These are phyloP conservation scores for Solanum commersonii DNA, from an alignment of 257 asterid genomes.

Conservation along the genomic window DNA sequence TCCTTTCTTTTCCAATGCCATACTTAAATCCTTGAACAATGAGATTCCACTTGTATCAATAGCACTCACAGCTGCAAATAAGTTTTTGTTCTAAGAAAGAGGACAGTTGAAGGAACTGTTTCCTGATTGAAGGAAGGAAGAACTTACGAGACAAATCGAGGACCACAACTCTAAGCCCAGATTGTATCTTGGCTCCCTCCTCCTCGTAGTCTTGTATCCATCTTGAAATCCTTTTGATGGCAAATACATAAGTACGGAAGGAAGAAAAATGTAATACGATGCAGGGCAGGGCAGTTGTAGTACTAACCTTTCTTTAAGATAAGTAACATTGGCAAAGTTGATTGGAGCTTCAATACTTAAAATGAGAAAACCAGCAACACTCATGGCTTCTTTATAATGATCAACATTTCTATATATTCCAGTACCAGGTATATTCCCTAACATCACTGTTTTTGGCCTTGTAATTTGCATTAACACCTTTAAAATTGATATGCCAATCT, in stretches of 20 bases:
- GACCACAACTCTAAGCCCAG: conserved; percentile 43
- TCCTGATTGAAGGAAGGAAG: not conserved
- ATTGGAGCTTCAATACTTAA: conserved; percentile 73
- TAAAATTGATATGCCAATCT: conserved; percentile 75
- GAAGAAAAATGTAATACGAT: not conserved
- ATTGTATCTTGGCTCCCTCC: conserved; percentile 25
- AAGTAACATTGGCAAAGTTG: conserved; percentile 75
- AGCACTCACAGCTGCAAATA: conserved; percentile 55
- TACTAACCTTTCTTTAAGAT: conserved; percentile 70
- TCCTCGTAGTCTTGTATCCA: conserved; percentile 62
- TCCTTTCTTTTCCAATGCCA: conserved; percentile 43
- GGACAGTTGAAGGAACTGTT: not conserved
- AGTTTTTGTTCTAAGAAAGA: not conserved
- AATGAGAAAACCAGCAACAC: conserved; percentile 57
- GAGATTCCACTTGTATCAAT: conserved; percentile 74
- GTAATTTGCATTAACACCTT: conserved; percentile 66
- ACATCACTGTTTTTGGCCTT: conserved; percentile 67
- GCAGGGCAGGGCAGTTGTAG: not conserved
- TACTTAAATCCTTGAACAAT: conserved; percentile 65
- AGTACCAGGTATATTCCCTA: conserved; percentile 74
- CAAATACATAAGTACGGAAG: not conserved
- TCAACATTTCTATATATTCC: conserved; percentile 60
- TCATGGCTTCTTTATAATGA: conserved; percentile 59
- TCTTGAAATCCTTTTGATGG: conserved; percentile 47
- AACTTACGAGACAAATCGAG: conserved; percentile 72